Evolutionary conservation across 768 basidiomycete species (phyloP).

Genomic region (Brasilioporus rufonigricans): DNA sequence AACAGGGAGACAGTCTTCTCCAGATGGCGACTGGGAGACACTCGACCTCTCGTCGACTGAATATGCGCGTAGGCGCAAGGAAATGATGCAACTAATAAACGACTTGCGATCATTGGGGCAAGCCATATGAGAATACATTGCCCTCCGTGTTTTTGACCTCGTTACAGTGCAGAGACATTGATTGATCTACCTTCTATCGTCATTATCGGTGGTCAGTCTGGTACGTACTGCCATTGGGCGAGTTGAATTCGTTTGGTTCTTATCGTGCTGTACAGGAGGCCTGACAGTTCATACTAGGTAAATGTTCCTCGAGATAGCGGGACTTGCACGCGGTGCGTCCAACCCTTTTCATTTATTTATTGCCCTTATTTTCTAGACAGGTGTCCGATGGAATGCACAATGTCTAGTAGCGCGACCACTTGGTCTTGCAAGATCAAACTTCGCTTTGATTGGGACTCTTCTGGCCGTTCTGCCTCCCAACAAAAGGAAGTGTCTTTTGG

Average conservation of each 20-base stretch:
- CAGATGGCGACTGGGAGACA: slow-evolving; percentile 13
- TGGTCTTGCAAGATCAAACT: slow-evolving; percentile 49
- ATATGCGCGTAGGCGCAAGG: slow-evolving; percentile 40
- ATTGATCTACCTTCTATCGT: slow-evolving; percentile 51
- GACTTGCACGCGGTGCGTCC: slow-evolving; percentile 52
- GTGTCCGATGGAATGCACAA: slow-evolving; percentile 53
- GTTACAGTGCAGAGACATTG: slow-evolving; percentile 35
- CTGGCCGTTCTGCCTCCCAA: slow-evolving; percentile 20
- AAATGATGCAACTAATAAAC: slow-evolving; percentile 38
- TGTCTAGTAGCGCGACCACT: slow-evolving; percentile 37
- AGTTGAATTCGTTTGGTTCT: neutral
- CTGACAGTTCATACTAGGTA: slow-evolving; percentile 37
- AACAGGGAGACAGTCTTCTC: slow-evolving; percentile 3
- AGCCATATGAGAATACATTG: neutral
- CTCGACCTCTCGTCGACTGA: slow-evolving; percentile 31
- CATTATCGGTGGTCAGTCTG: slow-evolving; percentile 57
- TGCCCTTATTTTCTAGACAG: slow-evolving; percentile 25
- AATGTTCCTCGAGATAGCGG: slow-evolving; percentile 61
- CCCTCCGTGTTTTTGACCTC: neutral
- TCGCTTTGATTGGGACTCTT: slow-evolving; percentile 31
- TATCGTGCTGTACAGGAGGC: neutral
- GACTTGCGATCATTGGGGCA: slow-evolving; percentile 43
- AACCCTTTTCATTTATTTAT: neutral
- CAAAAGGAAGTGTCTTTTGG: slow-evolving; percentile 28
- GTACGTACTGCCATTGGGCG: slow-evolving; percentile 27